Evolutionary conservation across 768 basidiomycete species (phyloP).

Genomic region (Pholiota microspora): DNA sequence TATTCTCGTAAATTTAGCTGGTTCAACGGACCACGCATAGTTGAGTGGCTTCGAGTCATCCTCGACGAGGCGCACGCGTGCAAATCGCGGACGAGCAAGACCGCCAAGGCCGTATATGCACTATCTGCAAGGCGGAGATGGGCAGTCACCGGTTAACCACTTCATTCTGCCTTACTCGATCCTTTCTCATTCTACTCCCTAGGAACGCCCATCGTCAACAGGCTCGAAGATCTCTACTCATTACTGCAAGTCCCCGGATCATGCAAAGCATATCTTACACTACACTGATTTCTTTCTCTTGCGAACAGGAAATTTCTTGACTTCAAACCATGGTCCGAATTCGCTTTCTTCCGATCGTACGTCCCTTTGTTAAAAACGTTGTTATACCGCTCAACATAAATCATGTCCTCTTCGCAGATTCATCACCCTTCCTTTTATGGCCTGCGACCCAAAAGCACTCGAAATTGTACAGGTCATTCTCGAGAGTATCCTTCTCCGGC

Average conservation of each 20-base stretch:
- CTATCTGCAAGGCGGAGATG: constrained; percentile 78
- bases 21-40: constrained; percentile 33
- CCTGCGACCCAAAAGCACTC: constrained; percentile 87
- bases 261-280: too few relatives aligned
- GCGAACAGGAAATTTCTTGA: constrained; percentile 65
- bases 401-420: constrained; percentile 50
- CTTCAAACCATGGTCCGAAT: constrained; percentile 80
- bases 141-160: constrained; percentile 74
- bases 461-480: constrained; percentile 95
- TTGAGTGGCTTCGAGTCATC: constrained; percentile 78
- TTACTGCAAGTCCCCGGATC: constrained; percentile 62
- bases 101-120: constrained; percentile 86
- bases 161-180: background rate
- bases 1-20: background rate
- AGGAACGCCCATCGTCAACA: constrained; percentile 95
- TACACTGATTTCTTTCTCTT: too few relatives aligned
- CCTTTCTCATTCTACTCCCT: background rate
- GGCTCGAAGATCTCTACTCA: constrained; percentile 88
- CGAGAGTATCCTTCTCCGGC: constrained; percentile 80
- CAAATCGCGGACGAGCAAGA: constrained; percentile 86
- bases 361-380: constrained; percentile 21
- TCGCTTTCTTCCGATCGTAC: constrained; percentile 87
- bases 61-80: constrained; percentile 95
- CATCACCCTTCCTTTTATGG: constrained; percentile 89
- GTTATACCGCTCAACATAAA: constrained; percentile 1